Base-by-base conservation (phyloP, 768 basidiomycete genomes). In the Lentinula lateritia region DNA sequence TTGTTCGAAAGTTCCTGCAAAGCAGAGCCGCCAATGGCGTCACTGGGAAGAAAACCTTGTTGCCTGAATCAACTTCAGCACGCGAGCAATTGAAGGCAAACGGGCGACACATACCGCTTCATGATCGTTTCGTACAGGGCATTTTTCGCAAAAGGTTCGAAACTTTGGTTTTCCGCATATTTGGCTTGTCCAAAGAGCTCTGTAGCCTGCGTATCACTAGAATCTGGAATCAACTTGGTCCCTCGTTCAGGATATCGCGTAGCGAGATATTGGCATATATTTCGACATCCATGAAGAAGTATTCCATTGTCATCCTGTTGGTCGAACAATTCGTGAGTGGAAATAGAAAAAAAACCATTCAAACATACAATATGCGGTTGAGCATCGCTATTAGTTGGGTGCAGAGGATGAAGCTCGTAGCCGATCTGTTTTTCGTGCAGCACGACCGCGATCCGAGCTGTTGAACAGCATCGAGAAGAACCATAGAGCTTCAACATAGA, bases 51-150 rank as follows among this genome's bases (percentile, higher is more conserved):
- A 55, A 48, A 57, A 41, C 67, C 69, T 18, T 48, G 48, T 8
- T 46, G 45, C n/a, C 56, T 58, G 9, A 23, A 3, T 32, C 13
- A 46, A 18, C 15, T 18, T 52, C 18, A 20, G n/a, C n/a, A 39
- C 12, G 20, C 10, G 42, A 32, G 34, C 0, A 18, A 16, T 4
- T 46, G 2, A 5, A 1, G 4, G 12, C 15, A 5, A 20, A 13
- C 12, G 6, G 20, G 23, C 15, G 15, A 43, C 39, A 8, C 46
- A 10, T 45, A 58, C 56, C 66, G 66, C 61, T 78, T 78, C 65
- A 78, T 72, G 39, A 80, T 68, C 66, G 75, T 74, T 68, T 84
- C 81, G 12, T 50, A 58, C 9, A 73, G 65, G n/a, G 81, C 64
- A 7, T 69, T 72, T n/a, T 62, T 52, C 1, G 74, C 80, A 59